Evolutionary conservation across 192 early-diverging fungal genomes (phyloP), one percentile per base, ranked within the genome.

Genomic region (Coemansia sp.): DNA sequence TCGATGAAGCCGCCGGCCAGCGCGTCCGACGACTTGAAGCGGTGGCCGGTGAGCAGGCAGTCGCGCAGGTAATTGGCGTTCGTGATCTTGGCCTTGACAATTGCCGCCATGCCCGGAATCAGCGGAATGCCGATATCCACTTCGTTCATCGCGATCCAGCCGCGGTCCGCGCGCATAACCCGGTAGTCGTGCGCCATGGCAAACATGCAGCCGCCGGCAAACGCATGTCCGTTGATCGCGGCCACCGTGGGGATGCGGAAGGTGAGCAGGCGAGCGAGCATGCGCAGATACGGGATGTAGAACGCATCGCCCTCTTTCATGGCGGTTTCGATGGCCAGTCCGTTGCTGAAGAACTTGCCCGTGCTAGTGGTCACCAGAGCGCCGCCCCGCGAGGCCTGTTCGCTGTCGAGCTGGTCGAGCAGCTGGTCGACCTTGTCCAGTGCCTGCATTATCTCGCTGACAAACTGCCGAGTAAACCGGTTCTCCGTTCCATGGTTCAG

Each of bases 91-190:
- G 76, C 71, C 25, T 81, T 81, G 28, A 90, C 60, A 11, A 90
- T 62, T 0, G 82, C 83, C 0, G 81, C 81, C 87, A 90, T 88
- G 2, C 86, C 87, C 4, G 85, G 75, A 27, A 77, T 74, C 7
- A 88, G 59, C 30, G 85, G 82, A 15, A 84, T 68, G 35, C 83
- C 82, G 25, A 90, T 67, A 53, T 90, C 86, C 6, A 90, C 80
- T 69, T 88, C 87, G 61, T 88, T 88, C 86, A 88, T 88, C 23
- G 83, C 86, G 27, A 90, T 79, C 58, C 75, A 90, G 5, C 88
- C 88, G 31, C 83, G 79, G 58, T 90, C 86, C 19, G 78, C 71
- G 1, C 86, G 71, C 88, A 90, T 88, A 3, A 88, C 82, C 17
- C 88, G 81, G 61, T 85, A 85, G 53, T 90, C 88, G 51, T 75